A percentile compares a stretch with the other conserved stretches of the same genome.
phyloP scores from a whole-genome alignment of 495 filamentous ascomycete genomes.

The Penicillium pulvis region DNA sequence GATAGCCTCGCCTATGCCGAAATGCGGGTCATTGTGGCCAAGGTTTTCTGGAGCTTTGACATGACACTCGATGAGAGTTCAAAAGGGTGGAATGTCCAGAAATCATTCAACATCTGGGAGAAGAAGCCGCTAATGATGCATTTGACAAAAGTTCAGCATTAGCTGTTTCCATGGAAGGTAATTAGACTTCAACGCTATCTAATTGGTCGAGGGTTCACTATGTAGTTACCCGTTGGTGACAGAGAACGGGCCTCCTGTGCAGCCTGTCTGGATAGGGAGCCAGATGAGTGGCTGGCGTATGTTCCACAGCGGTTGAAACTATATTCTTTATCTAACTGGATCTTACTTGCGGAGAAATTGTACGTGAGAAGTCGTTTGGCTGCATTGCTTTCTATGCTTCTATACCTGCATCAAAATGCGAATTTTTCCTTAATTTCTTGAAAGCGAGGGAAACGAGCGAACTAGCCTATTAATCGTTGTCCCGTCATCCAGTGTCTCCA shows the following conservation, averaged over 20 bases:
- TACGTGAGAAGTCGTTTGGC: too few species aligned
- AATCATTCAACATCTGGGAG: slow-evolving; percentile 36
- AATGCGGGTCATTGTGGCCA: slow-evolving; percentile 53
- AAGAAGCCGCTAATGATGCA: slow-evolving; percentile 36
- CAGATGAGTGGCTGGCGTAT: too few species aligned
- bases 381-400: neutral
- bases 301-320: too few species aligned
- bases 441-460: slow-evolving; percentile 18
- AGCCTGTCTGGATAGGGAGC: too few species aligned
- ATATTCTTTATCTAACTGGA: too few species aligned
- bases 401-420: neutral
- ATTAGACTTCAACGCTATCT: neutral
- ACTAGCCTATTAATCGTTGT: slow-evolving; percentile 61
- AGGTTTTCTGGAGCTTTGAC: slow-evolving; percentile 57
- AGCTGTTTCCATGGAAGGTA: neutral
- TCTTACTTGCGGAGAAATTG: too few species aligned
- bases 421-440: neutral
- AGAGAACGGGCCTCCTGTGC: too few species aligned
- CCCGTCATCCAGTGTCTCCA: slow-evolving; percentile 59
- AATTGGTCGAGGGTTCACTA: neutral
- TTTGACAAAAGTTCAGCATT: slow-evolving; percentile 9
- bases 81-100: slow-evolving; percentile 41
- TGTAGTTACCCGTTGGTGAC: neutral
- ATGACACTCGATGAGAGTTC: slow-evolving; percentile 37
- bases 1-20: slow-evolving; percentile 53